Evolutionary conservation across 306 rosid genomes (phyloP), one percentile per base, ranked within the genome.

Genomic region (Gastrolobium villosum): DNA sequence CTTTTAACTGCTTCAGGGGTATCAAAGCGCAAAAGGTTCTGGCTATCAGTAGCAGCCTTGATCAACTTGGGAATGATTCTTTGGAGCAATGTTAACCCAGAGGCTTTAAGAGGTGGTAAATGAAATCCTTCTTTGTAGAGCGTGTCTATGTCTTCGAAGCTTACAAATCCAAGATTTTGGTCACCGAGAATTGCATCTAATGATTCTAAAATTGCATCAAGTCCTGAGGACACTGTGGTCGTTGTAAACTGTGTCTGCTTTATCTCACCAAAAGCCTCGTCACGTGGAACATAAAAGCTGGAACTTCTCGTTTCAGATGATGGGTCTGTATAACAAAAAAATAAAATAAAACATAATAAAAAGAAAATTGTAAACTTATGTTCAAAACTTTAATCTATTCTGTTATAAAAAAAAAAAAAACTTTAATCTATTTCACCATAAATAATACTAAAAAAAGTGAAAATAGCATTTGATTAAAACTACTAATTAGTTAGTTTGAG

Each of bases 261-360:
- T 62, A 26, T 73, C 37, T 83, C 86, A 8, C 79, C 71, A 59
- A 89, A 89, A 30, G 82, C 81, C 46, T 89, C 93, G 6, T 89
- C 93, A 0, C 93, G 81, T 3, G 93, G 93, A 44, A 89, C 93
- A 20, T 89, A 89, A 64, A 84, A 43, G 35, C 5, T 61, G 2
- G 4, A n/a, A 39, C 43, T 52, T n/a, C 10, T 76, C 44, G 11
- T 48, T 76, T 89, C 93, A 41, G 86, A 87, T 1, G 32, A 11
- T 13, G 90, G 82, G 48, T 89, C 93, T 89, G 74, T 48, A 10
- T 5, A 48, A 31, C 35, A 72, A 1, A 6, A 20, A 20, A 20
- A 20, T 20, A 20, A 20, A 20, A 20, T 20, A 20, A 20, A 20
- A 20, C 1, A 20, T 0, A 20, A 20, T 20, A 20, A 20, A 20